Evolutionary conservation across 768 basidiomycete species (phyloP).

Genomic region (Panaeolus cyanescens): DNA sequence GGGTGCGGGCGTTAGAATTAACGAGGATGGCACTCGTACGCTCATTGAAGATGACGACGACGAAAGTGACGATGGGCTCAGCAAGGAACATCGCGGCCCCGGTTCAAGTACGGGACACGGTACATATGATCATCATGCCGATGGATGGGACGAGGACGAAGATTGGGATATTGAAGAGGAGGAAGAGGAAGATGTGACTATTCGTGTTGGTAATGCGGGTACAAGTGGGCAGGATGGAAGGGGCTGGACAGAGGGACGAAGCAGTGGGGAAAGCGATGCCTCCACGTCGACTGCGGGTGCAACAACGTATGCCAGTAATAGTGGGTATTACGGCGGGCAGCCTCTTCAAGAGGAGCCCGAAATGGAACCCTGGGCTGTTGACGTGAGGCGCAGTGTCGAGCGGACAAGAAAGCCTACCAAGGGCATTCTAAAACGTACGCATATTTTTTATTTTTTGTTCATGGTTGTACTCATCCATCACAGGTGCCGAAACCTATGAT

Average conservation of each 20-base stretch:
- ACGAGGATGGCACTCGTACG: conserved; percentile 67
- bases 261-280: conserved; percentile 12
- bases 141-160: conserved; percentile 81
- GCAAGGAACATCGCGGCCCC: conserved; percentile 32
- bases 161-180: conserved; percentile 67
- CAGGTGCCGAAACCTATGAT: conserved; percentile 71
- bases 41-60: conserved; percentile 76
- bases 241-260: conserved; percentile 7
- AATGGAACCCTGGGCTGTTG: conserved; percentile 74
- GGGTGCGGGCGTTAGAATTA: conserved; percentile 42
- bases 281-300: not conserved
- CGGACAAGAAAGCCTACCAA: conserved; percentile 63
- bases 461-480: conserved; percentile 1
- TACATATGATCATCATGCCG: conserved; percentile 46
- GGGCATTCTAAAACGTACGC: conserved; percentile 90
- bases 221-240: conserved; percentile 43
- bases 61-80: conserved; percentile 54
- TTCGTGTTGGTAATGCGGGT: conserved; percentile 53
- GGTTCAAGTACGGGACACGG: conserved; percentile 9
- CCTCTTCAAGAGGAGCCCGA: conserved; percentile 52
- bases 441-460: conserved; percentile 6
- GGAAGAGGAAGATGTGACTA: conserved; percentile 76
- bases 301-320: not conserved
- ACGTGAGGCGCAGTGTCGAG: conserved; percentile 74
- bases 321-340: conserved; percentile 20